These are phyloP conservation scores for Fibroporia radiculosa DNA, from an alignment of 768 basidiomycete species.

Conservation along the genomic window DNA sequence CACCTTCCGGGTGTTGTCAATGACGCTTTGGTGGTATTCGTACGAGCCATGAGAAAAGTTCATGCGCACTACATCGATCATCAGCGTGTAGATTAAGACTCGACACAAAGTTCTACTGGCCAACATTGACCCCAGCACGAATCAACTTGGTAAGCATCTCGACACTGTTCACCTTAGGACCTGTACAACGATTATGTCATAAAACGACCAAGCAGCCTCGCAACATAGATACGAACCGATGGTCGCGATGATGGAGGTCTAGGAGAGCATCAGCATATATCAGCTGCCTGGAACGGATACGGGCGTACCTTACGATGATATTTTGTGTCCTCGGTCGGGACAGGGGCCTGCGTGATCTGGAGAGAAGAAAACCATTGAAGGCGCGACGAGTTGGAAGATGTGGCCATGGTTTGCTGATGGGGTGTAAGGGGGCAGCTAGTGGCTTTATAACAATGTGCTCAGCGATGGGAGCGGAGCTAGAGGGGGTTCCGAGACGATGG, in stretches of 20 bases:
- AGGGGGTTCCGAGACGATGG: constrained; percentile 5
- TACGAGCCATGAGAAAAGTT: constrained; percentile 99
- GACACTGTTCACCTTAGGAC: constrained; percentile 89
- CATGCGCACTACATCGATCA: constrained; percentile 91
- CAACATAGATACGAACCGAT: constrained; percentile 58
- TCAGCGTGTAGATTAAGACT: neutral
- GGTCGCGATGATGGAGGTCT: constrained; percentile 98
- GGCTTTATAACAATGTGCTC: neutral
- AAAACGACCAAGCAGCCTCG: neutral
- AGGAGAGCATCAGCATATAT: constrained; percentile 4
- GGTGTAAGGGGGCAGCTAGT: neutral
- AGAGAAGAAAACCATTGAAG: constrained; percentile 90
- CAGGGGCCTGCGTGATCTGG: constrained; percentile 61
- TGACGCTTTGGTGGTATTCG: constrained; percentile 97
- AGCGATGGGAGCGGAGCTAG: constrained; percentile 3
- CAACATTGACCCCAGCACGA: constrained; percentile 94
- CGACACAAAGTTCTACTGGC: constrained; percentile 32
- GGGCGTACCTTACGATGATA: constrained; percentile 78
- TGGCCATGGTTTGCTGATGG: constrained; percentile 12
- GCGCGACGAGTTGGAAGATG: constrained; percentile 51
- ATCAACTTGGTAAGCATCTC: constrained; percentile 83
- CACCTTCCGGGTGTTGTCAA: constrained; percentile 92
- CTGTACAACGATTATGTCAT: constrained; percentile 34
- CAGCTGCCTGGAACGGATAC: constrained; percentile 3
- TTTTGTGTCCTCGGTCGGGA: constrained; percentile 74